Conservation (phyloP, 1,139 yeast genomes). For the Diutina scorzettiae region DNA sequence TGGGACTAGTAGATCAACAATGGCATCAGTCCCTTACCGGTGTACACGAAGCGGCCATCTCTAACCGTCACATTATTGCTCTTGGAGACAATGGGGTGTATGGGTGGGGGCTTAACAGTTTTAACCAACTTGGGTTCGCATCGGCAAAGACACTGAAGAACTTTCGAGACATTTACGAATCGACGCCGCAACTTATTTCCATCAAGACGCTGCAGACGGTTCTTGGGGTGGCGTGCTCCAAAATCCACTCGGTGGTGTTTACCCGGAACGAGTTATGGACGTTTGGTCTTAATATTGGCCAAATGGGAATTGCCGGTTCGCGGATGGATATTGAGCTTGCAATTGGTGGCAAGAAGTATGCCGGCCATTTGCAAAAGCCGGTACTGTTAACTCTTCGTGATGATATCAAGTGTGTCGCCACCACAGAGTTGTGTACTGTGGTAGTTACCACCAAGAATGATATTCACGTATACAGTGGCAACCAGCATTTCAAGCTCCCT, state of each 20-base stretch:
- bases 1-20: background rate
- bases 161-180: constrained; percentile 7
- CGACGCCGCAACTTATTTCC: background rate
- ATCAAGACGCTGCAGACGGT: constrained; percentile 12
- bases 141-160: constrained; percentile 28
- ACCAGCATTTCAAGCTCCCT: constrained; percentile 41
- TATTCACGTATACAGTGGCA: constrained; percentile 50
- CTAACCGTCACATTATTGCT: constrained; percentile 55
- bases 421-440: constrained; percentile 64
- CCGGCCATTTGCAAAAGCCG: constrained; percentile 22
- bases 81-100: constrained; percentile 42
- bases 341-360: constrained; percentile 17
- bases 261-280: constrained; percentile 39
- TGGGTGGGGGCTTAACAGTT: constrained; percentile 70
- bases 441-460: constrained; percentile 49
- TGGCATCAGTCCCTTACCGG: background rate
- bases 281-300: constrained; percentile 86
- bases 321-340: constrained; percentile 15
- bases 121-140: constrained; percentile 52
- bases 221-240: constrained; percentile 57
- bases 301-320: constrained; percentile 46
- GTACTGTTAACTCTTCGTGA: constrained; percentile 39
- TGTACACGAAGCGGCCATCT: constrained; percentile 22
- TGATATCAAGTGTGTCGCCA: constrained; percentile 44
- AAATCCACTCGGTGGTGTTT: constrained; percentile 58